A percentile compares a stretch with the other conserved stretches of the same genome.
phyloP scores from a whole-genome alignment of 164 flowering plant genomes.

The Echeveria elegans region DNA sequence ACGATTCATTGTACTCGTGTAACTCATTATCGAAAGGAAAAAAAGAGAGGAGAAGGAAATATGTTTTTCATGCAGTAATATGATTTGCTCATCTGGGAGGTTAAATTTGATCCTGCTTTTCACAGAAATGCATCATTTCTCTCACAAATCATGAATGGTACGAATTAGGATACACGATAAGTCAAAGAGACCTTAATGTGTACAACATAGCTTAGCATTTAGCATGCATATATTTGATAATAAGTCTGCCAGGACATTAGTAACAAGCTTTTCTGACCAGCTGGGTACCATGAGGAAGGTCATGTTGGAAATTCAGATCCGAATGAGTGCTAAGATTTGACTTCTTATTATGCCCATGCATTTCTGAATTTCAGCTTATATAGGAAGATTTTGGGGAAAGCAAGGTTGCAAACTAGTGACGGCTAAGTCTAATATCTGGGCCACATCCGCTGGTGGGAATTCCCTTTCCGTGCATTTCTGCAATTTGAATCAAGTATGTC shows the following conservation, averaged over 20 bases:
- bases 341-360: slow-evolving; percentile 9
- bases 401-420: slow-evolving; percentile 31
- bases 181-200: neutral
- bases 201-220: neutral
- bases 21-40: too few relatives aligned
- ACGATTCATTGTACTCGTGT: too few relatives aligned
- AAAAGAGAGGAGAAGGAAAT: too few relatives aligned
- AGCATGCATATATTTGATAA: neutral
- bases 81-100: neutral
- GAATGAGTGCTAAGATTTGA: slow-evolving; percentile 6
- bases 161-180: neutral
- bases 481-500: neutral
- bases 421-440: slow-evolving; percentile 32
- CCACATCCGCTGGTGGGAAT: slow-evolving; percentile 39
- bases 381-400: slow-evolving; percentile 29
- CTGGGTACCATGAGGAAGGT: neutral
- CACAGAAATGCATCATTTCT: neutral
- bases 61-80: too few relatives aligned
- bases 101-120: neutral
- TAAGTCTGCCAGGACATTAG: neutral
- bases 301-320: neutral
- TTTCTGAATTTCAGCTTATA: slow-evolving; percentile 34
- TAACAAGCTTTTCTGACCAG: neutral
- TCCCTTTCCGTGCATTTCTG: slow-evolving; percentile 40
- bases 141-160: neutral